Conservation (phyloP, 179 eudicot species). For the Beta lomatogona region DNA sequence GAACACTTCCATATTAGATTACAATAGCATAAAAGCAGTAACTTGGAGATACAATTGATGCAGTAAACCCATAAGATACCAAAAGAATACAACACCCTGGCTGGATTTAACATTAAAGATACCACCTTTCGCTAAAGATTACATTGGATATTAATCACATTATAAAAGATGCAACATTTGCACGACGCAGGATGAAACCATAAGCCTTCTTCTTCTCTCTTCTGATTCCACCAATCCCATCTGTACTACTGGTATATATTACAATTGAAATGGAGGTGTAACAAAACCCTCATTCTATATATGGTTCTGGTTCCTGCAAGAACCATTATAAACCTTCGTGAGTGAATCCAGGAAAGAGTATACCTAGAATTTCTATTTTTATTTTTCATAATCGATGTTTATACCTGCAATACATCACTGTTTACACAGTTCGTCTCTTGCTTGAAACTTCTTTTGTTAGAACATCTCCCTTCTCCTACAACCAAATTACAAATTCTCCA, state of each 20-base stretch:
- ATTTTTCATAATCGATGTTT: not conserved
- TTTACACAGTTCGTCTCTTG: conserved; percentile 55
- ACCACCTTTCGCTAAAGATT: not conserved
- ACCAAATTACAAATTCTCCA: conserved; percentile 1
- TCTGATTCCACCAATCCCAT: conserved; percentile 21
- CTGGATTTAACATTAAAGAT: not conserved
- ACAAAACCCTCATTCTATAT: not conserved
- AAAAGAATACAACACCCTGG: not conserved
- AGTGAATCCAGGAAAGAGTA: not conserved
- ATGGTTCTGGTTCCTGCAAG: conserved; percentile 15
- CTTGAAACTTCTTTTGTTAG: conserved; percentile 42
- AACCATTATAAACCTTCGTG: not conserved
- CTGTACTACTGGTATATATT: conserved; percentile 28
- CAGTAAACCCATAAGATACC: conserved; percentile 5
- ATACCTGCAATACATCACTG: conserved; percentile 32
- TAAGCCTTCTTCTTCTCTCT: not conserved
- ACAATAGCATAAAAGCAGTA: not conserved
- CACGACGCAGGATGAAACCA: conserved; percentile 1
- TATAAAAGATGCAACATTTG: conserved; percentile 7
- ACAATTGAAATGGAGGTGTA: conserved; percentile 27
- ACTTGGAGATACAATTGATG: not conserved
- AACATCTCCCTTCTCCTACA: conserved; percentile 57
- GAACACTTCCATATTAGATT: not conserved
- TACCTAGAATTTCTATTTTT: not conserved
- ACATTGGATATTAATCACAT: not conserved